phyloP scores from a whole-genome alignment of 352 stramenopile genomes.

The Phytopythium vexans region DNA sequence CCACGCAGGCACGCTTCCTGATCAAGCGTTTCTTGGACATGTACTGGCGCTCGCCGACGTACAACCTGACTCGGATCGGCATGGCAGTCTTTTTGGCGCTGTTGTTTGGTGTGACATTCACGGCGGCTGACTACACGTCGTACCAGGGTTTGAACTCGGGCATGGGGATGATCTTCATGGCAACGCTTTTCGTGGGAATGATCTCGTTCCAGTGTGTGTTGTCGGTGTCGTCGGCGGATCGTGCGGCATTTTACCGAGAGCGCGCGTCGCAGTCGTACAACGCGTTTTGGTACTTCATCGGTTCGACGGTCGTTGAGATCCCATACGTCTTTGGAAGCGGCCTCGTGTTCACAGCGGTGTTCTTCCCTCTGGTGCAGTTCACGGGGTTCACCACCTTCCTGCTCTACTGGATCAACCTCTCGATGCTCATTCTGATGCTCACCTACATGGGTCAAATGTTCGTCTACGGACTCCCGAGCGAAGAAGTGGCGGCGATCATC shows the following conservation, averaged over 20 bases:
- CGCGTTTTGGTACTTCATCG: no score
- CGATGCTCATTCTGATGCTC: constrained; percentile 24
- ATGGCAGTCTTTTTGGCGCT: no score
- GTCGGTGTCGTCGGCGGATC: constrained; percentile 67
- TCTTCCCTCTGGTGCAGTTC: constrained; percentile 41
- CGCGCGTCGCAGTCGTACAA: no score
- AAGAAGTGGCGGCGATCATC: constrained; percentile 24
- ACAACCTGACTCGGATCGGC: constrained; percentile 85
- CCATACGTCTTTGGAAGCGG: no score
- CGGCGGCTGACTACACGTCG: constrained; percentile 35
- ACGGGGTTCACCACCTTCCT: constrained; percentile 21
- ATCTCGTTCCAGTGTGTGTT: constrained; percentile 73
- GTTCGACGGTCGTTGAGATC: no score
- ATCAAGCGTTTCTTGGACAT: constrained; percentile 26
- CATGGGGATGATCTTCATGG: constrained; percentile 84
- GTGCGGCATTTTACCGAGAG: constrained; percentile 90
- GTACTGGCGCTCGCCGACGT: no score
- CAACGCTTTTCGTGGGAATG: constrained; percentile 83
- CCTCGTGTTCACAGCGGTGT: constrained; percentile 21
- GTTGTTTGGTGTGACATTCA: constrained; percentile 73
- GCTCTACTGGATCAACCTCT: constrained; percentile 29
- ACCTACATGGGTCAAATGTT: constrained; percentile 35
- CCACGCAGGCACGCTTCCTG: constrained; percentile 22
- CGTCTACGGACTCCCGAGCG: constrained; percentile 17
- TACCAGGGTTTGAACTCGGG: constrained; percentile 46